Base-by-base conservation (phyloP, 2,329 filamentous ascomycete genomes). In the Setomelanomma holmii region DNA sequence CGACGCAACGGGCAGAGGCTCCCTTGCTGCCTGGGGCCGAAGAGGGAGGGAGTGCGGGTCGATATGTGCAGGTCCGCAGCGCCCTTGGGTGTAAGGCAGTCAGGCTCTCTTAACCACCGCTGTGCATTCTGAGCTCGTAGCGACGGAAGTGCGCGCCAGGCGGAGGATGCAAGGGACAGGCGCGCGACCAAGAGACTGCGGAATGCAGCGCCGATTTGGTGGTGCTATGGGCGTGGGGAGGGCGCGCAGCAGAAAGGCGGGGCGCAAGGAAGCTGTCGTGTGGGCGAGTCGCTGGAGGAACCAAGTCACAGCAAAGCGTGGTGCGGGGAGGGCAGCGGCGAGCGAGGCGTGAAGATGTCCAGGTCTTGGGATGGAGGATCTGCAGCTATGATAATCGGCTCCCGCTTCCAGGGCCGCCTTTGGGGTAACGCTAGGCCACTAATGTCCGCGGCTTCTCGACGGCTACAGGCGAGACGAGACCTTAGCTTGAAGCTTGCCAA, bases 121-220 rank as follows among this genome's bases (percentile, higher is more conserved):
- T 66, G 71, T 67, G 66, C 71, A 74, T 74, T 66, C 69, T 71
- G 68, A 63, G 60, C 63, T 73, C 65, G 67, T 73, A 75, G 68
- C 61, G 68, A 68, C 66, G 64, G 56, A 66, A 61, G 67, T 66
- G 72, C 68, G 71, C 71, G 67, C 66, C 63, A 62, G 69, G 64
- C 71, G 66, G 68, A 67, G 71, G 66, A 69, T 66, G 72, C 73
- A 76, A 75, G 55, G 55, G 49, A 49, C 59, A 69, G 71, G 68
- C 66, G 69, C 43, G 56, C 61, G 58, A 47, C 59, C 54, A 38
- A 51, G 33, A 22, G 47, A 33, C 51, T 61, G 63, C 51, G 61
- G 63, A 66, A 66, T 67, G 62, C 54, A 12, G 12, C 24, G 43
- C 12, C 44, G 51, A 19, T 52, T n/a, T n/a, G n/a, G 49, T 36